phyloP scores from a whole-genome alignment of 2,329 filamentous ascomycete genomes.

The Geosmithia morbida region DNA sequence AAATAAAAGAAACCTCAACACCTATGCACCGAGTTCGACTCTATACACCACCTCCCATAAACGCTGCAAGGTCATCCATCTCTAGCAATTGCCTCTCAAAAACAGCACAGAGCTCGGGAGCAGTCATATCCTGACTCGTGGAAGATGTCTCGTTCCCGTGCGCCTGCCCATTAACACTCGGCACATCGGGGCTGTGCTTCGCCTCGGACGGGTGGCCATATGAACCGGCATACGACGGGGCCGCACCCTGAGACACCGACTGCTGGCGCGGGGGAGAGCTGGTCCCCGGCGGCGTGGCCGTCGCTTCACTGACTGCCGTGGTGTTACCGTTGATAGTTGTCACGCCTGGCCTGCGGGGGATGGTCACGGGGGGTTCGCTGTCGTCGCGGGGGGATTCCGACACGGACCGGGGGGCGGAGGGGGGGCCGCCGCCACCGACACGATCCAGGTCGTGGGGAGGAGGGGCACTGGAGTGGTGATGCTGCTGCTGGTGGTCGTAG shows the following conservation, averaged over 20 bases:
- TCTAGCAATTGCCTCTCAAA: constrained; percentile 47
- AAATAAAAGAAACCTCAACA: not conserved
- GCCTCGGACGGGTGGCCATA: constrained; percentile 6
- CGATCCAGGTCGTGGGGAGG: constrained; percentile 9
- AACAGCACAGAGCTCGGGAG: constrained; percentile 39
- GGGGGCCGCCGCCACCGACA: not conserved
- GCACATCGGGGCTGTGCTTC: constrained; percentile 20
- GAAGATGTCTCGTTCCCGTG: constrained; percentile 15
- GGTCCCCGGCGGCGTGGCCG: constrained; percentile 22
- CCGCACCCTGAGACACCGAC: constrained; percentile 2
- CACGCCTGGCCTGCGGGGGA: constrained; percentile 35
- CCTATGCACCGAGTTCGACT: not conserved
- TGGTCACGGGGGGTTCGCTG: constrained; percentile 35
- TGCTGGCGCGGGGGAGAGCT: constrained; percentile 17
- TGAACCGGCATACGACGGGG: constrained; percentile 1
- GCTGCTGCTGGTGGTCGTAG: constrained; percentile 31
- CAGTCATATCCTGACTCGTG: constrained; percentile 38
- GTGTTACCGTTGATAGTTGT: constrained; percentile 45
- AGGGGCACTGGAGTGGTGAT: constrained; percentile 7
- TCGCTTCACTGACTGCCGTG: constrained; percentile 23
- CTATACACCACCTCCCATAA: constrained; percentile 47
- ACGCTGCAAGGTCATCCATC: constrained; percentile 45
- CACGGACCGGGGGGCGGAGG: constrained; percentile 17
- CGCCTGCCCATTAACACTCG: constrained; percentile 12
- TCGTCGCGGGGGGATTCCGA: constrained; percentile 25